Evolutionary conservation across 2,329 filamentous ascomycete genomes (phyloP).

Genomic region (Atkinsonella texensis): DNA sequence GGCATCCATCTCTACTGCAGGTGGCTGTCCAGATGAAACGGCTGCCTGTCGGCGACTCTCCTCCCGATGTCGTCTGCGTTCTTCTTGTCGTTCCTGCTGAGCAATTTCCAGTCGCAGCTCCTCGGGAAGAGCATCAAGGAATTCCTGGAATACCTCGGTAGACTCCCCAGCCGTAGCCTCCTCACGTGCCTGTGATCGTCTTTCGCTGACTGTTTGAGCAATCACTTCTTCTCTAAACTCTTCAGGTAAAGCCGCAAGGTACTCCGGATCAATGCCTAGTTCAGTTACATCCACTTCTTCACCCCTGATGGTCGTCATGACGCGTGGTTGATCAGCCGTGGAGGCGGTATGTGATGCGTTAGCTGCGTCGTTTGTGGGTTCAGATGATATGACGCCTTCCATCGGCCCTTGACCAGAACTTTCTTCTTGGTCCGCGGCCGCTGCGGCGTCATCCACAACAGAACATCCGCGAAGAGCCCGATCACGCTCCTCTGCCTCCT

Average conservation of each 20-base stretch:
- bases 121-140: slow-evolving; percentile 80
- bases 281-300: slow-evolving; percentile 87
- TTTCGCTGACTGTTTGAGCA: slow-evolving; percentile 73
- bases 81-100: slow-evolving; percentile 79
- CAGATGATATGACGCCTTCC: slow-evolving; percentile 61
- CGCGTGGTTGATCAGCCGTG: slow-evolving; percentile 31
- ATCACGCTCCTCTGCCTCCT: slow-evolving; percentile 55
- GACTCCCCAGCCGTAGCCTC: slow-evolving; percentile 59
- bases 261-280: slow-evolving; percentile 87
- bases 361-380: slow-evolving; percentile 19
- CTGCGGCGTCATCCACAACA: slow-evolving; percentile 44
- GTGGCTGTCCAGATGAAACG: slow-evolving; percentile 38
- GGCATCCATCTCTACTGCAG: slow-evolving; percentile 65
- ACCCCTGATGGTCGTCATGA: slow-evolving; percentile 75
- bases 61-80: slow-evolving; percentile 77
- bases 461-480: slow-evolving; percentile 16
- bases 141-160: slow-evolving; percentile 81
- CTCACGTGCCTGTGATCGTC: slow-evolving; percentile 65
- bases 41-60: slow-evolving; percentile 59
- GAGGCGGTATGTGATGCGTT: slow-evolving; percentile 16
- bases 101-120: slow-evolving; percentile 86
- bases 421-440: slow-evolving; percentile 19
- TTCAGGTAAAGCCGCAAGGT: slow-evolving; percentile 92
- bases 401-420: slow-evolving; percentile 37
- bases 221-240: slow-evolving; percentile 95